Conservation (phyloP, 352 stramenopile species). For the Phytophthora quininea region DNA sequence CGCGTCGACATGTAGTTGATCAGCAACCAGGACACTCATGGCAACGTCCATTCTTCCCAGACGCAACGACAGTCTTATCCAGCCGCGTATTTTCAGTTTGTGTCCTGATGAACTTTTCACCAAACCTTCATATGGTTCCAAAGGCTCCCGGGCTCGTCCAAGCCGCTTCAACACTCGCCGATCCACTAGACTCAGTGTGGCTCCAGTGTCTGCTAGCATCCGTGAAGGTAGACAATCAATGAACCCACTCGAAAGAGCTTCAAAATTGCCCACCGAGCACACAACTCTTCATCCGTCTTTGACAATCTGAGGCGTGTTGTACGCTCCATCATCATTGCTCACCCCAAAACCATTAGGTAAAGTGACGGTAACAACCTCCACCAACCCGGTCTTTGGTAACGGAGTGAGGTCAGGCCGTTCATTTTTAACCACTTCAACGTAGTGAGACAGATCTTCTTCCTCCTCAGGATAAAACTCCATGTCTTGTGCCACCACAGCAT, state of each 20-base stretch:
- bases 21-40: not conserved
- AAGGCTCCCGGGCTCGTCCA: not conserved
- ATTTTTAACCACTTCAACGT: too few species aligned
- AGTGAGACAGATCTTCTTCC: too few species aligned
- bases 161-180: not conserved
- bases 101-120: not conserved
- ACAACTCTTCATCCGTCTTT: too few species aligned
- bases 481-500: too few species aligned
- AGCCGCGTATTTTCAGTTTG: not conserved
- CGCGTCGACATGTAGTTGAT: not conserved
- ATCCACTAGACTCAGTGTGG: slow-evolving; percentile 6
- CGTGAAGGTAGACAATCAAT: not conserved
- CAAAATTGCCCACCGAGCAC: not conserved
- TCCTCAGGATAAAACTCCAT: too few species aligned
- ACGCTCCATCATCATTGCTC: too few species aligned
- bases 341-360: too few species aligned
- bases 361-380: too few species aligned
- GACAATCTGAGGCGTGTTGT: too few species aligned
- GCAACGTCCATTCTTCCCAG: not conserved
- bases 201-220: slow-evolving; percentile 6
- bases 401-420: too few species aligned
- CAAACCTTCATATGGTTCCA: not conserved
- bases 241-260: not conserved
- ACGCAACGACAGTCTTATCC: not conserved
- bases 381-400: too few species aligned